Evolutionary conservation across 345 rosid species (phyloP), one percentile per base, ranked within the genome.

Genomic region (Cardamine occulta): DNA sequence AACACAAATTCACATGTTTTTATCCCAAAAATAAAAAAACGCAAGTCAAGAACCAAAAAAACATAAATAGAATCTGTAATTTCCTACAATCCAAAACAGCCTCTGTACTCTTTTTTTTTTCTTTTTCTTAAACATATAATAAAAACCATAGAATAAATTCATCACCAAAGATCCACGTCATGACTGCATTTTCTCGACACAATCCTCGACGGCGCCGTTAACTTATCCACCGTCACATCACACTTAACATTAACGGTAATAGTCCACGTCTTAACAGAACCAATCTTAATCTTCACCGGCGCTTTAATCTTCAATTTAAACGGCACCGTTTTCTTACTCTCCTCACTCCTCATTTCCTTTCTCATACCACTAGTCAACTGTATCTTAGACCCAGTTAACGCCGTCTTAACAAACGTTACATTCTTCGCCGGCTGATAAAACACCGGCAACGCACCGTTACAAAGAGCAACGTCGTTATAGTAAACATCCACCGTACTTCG

Each of bases 201-300:
- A 17, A 92, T 77, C 59, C 79, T 84, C 8, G 93, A 84, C 42
- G 71, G 68, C 32, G 85, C 77, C 78, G 93, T 88, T 61, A 95
- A 69, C 47, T 85, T 80, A 64, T 92, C 89, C 78, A 92, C 93
- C 82, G 89, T 87, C 70, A 95, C 60, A 45, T 87, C 86, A 49
- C 99, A 95, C 72, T 77, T 63, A 64, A 92, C 70, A 7, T 90
- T 90, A 24, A 86, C 88, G 54, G 84, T 81, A 5, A 92, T 74
- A 68, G 74, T 82, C 97, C 97, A 95, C 19, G 96, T 86, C 86
- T 81, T 90, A 3, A 90, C 84, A 12, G 89, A 82, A 14, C 97
- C 99, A 9, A 89, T 65, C 72, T 86, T 86, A 7, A 95, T 68
- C 74, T 76, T 90, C 3, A 89, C 91, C 9, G 93, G 93, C 2